These are phyloP conservation scores for Globisporangium radiosum DNA, from an alignment of 352 stramenopile genomes.

Conservation along the genomic window DNA sequence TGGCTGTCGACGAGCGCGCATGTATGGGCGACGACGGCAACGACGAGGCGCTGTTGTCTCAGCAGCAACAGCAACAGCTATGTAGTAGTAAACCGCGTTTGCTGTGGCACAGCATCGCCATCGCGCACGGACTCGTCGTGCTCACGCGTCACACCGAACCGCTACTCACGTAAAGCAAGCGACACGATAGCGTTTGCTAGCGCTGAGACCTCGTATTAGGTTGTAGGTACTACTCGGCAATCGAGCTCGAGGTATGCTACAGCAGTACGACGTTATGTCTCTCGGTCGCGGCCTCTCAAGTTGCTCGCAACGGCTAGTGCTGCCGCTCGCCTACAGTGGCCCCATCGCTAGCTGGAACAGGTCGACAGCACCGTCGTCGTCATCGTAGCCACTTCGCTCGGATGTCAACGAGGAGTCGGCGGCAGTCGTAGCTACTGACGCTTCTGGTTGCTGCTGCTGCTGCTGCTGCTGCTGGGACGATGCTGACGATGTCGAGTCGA, in stretches of 20 bases:
- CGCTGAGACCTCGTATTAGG: too few species aligned
- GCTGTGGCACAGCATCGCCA: constrained; percentile 33
- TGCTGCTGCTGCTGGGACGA: too few species aligned
- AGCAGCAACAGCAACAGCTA: neutral
- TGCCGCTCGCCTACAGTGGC: constrained; percentile 2
- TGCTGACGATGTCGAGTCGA: too few species aligned
- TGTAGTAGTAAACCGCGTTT: neutral
- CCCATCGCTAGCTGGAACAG: constrained; percentile 13
- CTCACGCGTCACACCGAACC: constrained; percentile 19
- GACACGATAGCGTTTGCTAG: too few species aligned
- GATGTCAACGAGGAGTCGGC: too few species aligned
- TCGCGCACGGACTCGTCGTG: constrained; percentile 39
- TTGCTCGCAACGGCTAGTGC: neutral
- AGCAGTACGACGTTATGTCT: too few species aligned
- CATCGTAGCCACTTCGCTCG: too few species aligned
- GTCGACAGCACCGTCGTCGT: constrained; percentile 7
- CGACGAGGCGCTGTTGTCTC: neutral
- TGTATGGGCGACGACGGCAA: neutral
- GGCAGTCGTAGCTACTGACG: too few species aligned
- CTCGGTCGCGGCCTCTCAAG: too few species aligned
- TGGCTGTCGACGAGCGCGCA: constrained; percentile 9
- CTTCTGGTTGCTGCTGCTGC: too few species aligned
- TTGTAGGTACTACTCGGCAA: too few species aligned
- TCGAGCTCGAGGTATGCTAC: too few species aligned
- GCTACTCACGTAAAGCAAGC: neutral